Percentiles rank a stretch among this genome's conserved stretches.
Evolutionary conservation across 192 early-diverging fungal genomes (phyloP).

Genomic region (Cladochytrium replicatum): DNA sequence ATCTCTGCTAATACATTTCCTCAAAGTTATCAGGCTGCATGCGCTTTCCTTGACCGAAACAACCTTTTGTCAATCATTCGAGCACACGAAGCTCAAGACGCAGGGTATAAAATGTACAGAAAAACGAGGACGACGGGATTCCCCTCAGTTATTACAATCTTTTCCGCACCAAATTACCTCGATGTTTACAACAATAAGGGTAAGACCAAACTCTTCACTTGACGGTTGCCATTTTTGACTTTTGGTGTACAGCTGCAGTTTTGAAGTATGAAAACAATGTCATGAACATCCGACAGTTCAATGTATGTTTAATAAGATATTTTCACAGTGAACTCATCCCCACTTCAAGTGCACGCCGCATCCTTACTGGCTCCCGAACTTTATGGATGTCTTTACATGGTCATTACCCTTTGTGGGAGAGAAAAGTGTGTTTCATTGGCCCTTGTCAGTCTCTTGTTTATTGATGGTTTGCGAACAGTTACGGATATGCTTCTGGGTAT

Average conservation of each 20-base stretch:
- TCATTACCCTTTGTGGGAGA: constrained; percentile 95
- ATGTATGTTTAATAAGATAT: constrained; percentile 5
- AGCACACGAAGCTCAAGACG: constrained; percentile 95
- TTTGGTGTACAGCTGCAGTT: constrained; percentile 58
- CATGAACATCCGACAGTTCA: constrained; percentile 96
- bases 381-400: constrained; percentile 99
- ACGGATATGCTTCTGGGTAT: constrained; percentile 95
- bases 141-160: constrained; percentile 95
- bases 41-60: constrained; percentile 89
- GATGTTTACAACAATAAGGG: constrained; percentile 97
- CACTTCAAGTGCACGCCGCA: constrained; percentile 82
- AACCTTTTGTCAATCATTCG: constrained; percentile 89
- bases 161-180: constrained; percentile 96
- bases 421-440: constrained; percentile 56
- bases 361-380: constrained; percentile 98
- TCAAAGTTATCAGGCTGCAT: constrained; percentile 76
- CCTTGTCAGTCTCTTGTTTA: not conserved
- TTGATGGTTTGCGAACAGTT: constrained; percentile 38
- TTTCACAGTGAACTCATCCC: not conserved
- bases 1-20: not conserved
- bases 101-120: constrained; percentile 89
- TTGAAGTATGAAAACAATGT: constrained; percentile 98
- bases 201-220: constrained; percentile 7
- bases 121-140: constrained; percentile 89
- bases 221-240: not conserved